Percentiles rank a stretch among this genome's conserved stretches.
These are phyloP conservation scores for Protea cynaroides DNA, from an alignment of 164 flowering plant species.

Conservation along the genomic window DNA sequence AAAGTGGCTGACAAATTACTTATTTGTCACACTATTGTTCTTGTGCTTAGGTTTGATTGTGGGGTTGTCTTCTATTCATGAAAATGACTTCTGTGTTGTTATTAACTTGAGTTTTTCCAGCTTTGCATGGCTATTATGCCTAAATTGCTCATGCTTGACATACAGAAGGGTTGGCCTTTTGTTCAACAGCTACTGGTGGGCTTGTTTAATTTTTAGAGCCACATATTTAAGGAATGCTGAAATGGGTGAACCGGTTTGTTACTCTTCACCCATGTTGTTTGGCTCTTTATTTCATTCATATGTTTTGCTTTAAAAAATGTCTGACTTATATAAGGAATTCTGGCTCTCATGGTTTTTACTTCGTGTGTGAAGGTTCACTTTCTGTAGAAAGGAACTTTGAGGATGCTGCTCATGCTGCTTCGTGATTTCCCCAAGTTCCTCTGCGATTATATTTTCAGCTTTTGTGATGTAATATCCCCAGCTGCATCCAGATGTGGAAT, in stretches of 20 bases:
- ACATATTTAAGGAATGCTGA: conserved; percentile 89
- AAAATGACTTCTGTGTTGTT: not conserved
- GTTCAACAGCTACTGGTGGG: conserved; percentile 82
- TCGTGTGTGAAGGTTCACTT: conserved; percentile 57
- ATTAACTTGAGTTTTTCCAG: conserved; percentile 40
- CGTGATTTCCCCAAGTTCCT: conserved; percentile 99
- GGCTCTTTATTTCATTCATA: not conserved
- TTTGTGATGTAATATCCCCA: conserved; percentile 98
- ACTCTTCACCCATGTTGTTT: not conserved
- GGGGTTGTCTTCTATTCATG: not conserved
- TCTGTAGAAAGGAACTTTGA: conserved; percentile 86
- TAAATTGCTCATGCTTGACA: conserved; percentile 64
- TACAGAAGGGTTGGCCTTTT: conserved; percentile 87
- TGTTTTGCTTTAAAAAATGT: not conserved
- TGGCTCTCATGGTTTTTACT: not conserved
- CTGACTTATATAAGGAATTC: not conserved
- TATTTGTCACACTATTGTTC: not conserved
- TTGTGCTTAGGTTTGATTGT: not conserved
- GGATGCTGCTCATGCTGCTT: conserved; percentile 87
- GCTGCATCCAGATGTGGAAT: conserved; percentile 99
- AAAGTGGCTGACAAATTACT: not conserved
- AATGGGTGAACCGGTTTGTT: conserved; percentile 64
- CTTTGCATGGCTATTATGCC: conserved; percentile 99
- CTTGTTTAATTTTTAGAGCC: conserved; percentile 94
- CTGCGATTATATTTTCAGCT: conserved; percentile 94